A percentile compares a stretch with the other conserved stretches of the same genome.
phyloP scores from a whole-genome alignment of 495 filamentous ascomycete genomes.

The Extremus antarcticus region DNA sequence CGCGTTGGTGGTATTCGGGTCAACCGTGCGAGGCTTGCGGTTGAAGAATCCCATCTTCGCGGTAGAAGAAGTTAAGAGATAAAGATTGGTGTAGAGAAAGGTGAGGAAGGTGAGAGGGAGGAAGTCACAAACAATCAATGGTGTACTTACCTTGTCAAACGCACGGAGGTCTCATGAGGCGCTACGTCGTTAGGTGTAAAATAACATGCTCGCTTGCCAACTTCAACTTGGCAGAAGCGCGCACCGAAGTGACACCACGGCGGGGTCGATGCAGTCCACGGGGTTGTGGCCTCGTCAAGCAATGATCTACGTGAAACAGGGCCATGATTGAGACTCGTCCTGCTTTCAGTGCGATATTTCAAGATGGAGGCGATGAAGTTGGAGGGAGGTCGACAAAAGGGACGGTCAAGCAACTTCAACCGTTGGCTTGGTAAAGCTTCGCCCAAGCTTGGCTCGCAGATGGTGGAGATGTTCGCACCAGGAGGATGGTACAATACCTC shows the following conservation, averaged over 20 bases:
- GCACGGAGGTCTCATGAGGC: too few relatives aligned
- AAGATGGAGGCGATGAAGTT: too few relatives aligned
- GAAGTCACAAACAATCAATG: not conserved
- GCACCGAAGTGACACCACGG: too few relatives aligned
- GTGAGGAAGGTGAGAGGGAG: not conserved
- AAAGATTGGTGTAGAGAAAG: not conserved
- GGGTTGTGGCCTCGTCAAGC: too few relatives aligned
- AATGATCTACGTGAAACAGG: not conserved
- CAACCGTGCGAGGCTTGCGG: not conserved
- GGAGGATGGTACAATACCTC: too few relatives aligned
- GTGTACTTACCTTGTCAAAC: too few relatives aligned
- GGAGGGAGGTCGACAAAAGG: not conserved
- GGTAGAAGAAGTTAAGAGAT: not conserved
- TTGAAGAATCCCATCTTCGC: not conserved
- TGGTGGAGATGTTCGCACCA: too few relatives aligned
- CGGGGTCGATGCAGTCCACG: too few relatives aligned
- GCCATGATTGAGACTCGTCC: not conserved
- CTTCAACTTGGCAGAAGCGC: too few relatives aligned
- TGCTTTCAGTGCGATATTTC: too few relatives aligned
- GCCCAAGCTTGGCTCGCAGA: not conserved
- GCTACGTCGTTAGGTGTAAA: too few relatives aligned
- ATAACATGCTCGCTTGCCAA: too few relatives aligned
- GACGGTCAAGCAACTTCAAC: not conserved
- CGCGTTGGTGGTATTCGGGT: not conserved
- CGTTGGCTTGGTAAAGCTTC: not conserved